These are phyloP conservation scores for Gloeophyllum trabeum DNA, from an alignment of 768 basidiomycete genomes.

Conservation along the genomic window DNA sequence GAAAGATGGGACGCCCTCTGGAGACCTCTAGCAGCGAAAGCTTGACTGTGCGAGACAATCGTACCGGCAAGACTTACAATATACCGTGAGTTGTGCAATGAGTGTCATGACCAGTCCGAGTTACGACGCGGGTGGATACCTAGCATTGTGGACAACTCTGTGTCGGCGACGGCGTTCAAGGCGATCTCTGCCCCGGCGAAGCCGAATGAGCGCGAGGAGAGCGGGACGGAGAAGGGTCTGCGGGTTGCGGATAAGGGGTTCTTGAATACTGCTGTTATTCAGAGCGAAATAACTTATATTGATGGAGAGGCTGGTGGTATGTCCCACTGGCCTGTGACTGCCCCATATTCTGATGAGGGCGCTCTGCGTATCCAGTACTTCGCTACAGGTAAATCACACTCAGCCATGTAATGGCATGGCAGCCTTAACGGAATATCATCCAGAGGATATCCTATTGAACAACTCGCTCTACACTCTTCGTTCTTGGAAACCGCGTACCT, in stretches of 20 bases:
- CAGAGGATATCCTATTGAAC: constrained; percentile 90
- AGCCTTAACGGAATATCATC: too few species aligned
- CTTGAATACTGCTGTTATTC: constrained; percentile 72
- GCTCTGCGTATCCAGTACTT: constrained; percentile 39
- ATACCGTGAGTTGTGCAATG: constrained; percentile 45
- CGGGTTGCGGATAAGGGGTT: constrained; percentile 75
- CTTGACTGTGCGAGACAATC: constrained; percentile 71
- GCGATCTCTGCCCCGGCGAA: constrained; percentile 46
- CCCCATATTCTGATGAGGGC: constrained; percentile 3
- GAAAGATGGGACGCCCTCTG: too few species aligned
- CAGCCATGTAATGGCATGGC: too few species aligned
- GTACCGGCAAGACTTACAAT: constrained; percentile 69
- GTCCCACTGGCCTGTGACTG: constrained; percentile 10
- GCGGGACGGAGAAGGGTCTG: constrained; percentile 74
- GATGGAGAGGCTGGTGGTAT: constrained; percentile 78
- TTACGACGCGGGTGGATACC: background rate
- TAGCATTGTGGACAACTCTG: constrained; percentile 73
- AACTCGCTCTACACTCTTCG: constrained; percentile 68
- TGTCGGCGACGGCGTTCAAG: constrained; percentile 78
- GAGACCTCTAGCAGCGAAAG: too few species aligned
- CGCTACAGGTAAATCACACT: constrained; percentile 85
- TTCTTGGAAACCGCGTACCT: constrained; percentile 83
- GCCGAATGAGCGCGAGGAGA: constrained; percentile 60
- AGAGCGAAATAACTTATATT: constrained; percentile 80
- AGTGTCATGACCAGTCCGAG: background rate